Evolutionary conservation across 257 asterid species (phyloP), one percentile per base, ranked within the genome.

Genomic region (Linaria vulgaris): DNA sequence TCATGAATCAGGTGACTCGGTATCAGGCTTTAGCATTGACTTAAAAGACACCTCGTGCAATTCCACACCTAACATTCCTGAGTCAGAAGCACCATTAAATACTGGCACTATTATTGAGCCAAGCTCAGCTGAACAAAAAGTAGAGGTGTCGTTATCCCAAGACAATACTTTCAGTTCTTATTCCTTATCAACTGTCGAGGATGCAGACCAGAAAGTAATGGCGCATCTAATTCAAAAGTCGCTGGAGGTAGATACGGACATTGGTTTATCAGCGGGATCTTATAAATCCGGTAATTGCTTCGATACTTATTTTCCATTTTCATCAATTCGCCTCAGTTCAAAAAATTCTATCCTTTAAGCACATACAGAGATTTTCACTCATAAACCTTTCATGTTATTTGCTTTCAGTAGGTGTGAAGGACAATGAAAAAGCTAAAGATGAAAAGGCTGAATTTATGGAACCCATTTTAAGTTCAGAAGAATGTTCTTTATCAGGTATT

Each of bases 401-500:
- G 49, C 43, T 57, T 67, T 64, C 60, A 53, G 76, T 45, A 37
- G 84, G 71, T 59, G 15, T 54, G 76, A 76, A 76, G 68, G 68
- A 67, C 66, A 65, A 61, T 44, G 50, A 19, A 54, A 21, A 17
- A 12, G 75, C 69, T 71, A 87, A 66, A 46, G 75, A 74, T 74
- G 74, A 68, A 20, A 69, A 57, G 74, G 77, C 72, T 66, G 82
- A 68, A 64, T 66, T 52, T 27, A 63, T 63, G 64, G 83, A 54
- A 66, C 77, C 49, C 70, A 74, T 71, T 55, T 66, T 63, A 51
- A 61, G 61, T 46, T 27, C 70, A 37, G 75, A 75, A 59, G 75
- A 69, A 54, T 37, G 59, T 58, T 68, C 74, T 69, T 55, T 72
- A 69, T 84, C 78, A 74, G 95, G 95, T 91, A 84, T 60, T 45